phyloP scores from a whole-genome alignment of 2,329 filamentous ascomycete genomes.

The Colletotrichum shisoi region DNA sequence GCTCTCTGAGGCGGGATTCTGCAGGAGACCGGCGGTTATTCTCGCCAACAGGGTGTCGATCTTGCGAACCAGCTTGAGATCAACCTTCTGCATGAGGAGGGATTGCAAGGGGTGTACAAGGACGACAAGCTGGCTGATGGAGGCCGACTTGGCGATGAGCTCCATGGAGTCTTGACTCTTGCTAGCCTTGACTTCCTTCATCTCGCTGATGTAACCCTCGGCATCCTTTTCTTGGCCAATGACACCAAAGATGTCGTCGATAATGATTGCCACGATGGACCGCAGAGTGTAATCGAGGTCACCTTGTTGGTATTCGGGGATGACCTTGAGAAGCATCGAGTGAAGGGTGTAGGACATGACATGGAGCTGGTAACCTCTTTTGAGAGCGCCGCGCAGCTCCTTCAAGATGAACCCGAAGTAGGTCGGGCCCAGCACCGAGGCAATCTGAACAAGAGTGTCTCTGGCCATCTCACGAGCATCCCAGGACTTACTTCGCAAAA shows the following conservation, averaged over 20 bases:
- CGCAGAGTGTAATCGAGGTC: constrained; percentile 88
- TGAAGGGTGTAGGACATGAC: constrained; percentile 95
- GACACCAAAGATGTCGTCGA: constrained; percentile 96
- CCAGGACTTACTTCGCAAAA: constrained; percentile 85
- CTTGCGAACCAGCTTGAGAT: constrained; percentile 83
- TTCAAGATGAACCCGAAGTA: constrained; percentile 95
- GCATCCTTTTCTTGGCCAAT: constrained; percentile 96
- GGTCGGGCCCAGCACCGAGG: constrained; percentile 77
- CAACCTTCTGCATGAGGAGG: constrained; percentile 83
- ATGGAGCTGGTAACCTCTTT: constrained; percentile 89
- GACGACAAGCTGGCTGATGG: constrained; percentile 74
- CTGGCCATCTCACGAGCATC: constrained; percentile 91
- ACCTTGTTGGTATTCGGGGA: constrained; percentile 77
- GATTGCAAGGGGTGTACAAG: constrained; percentile 81
- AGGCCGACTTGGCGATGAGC: constrained; percentile 82
- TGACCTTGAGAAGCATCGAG: constrained; percentile 80
- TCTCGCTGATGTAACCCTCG: constrained; percentile 91
- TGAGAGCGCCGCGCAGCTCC: constrained; percentile 82
- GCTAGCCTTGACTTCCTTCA: constrained; percentile 97
- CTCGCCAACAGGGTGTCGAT: constrained; percentile 87
- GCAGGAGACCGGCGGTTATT: constrained; percentile 81
- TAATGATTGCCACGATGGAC: constrained; percentile 81
- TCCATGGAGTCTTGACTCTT: constrained; percentile 99
- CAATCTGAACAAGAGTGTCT: constrained; percentile 85
- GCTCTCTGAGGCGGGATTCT: constrained; percentile 79